Conservation (phyloP, 108 stramenopile genomes). For the Tribonema minus region DNA sequence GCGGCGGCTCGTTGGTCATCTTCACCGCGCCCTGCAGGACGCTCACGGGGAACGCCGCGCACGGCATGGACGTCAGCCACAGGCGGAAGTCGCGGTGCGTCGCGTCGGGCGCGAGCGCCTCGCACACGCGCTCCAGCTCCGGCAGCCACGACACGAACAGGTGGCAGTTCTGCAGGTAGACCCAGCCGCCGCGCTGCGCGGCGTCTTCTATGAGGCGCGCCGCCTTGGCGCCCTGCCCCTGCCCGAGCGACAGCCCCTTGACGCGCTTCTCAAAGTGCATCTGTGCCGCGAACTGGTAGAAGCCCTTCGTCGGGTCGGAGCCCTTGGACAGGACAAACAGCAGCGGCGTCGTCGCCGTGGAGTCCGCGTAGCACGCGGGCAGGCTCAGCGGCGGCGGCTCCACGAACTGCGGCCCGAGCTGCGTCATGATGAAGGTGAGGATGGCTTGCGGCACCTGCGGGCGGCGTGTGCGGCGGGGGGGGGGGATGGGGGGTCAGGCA, state of each 20-base stretch:
- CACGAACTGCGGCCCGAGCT: conserved; percentile 52
- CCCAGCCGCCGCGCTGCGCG: conserved; percentile 59
- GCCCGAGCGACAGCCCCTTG: conserved; percentile 45
- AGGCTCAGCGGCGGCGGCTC: conserved; percentile 56
- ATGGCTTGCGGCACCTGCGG: conserved; percentile 50
- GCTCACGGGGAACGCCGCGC: conserved; percentile 54
- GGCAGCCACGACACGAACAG: conserved; percentile 60
- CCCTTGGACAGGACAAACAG: conserved; percentile 57
- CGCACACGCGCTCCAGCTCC: conserved; percentile 57
- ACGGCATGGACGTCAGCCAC: conserved; percentile 63
- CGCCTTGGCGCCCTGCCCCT: conserved; percentile 55
- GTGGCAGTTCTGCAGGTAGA: conserved; percentile 70
- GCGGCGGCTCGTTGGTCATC: conserved; percentile 65
- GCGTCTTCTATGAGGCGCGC: conserved; percentile 51
- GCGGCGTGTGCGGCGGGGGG: neutral
- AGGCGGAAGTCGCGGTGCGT: conserved; percentile 59
- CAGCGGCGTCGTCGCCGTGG: conserved; percentile 45
- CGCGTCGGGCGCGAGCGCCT: conserved; percentile 43
- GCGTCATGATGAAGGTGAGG: conserved; percentile 44
- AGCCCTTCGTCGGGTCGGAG: conserved; percentile 58
- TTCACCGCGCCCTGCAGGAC: conserved; percentile 59
- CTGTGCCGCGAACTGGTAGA: conserved; percentile 52
- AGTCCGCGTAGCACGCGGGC: conserved; percentile 52
- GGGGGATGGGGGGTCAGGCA: neutral
- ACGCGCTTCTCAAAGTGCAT: conserved; percentile 56